Conservation (phyloP, 345 rosid species). For the Citrus mangshanensis region DNA sequence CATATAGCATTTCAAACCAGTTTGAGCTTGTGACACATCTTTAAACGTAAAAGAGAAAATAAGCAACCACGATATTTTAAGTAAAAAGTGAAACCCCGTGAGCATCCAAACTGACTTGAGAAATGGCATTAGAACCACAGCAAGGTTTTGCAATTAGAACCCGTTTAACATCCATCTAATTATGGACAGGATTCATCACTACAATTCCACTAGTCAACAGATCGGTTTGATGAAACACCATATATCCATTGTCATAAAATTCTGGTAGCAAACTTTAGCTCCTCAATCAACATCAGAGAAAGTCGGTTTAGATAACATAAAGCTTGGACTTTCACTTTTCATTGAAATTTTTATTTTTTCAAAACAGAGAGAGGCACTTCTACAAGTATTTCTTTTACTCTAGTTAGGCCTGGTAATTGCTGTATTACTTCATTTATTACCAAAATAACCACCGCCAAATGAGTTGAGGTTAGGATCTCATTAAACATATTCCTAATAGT, state of each 20-base stretch:
- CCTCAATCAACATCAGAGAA: not conserved
- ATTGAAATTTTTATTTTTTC: not conserved
- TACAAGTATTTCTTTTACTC: not conserved
- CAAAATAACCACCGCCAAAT: not conserved
- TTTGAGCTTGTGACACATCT: not conserved
- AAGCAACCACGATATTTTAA: not conserved
- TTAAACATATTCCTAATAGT: not conserved
- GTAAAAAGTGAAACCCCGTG: not conserved
- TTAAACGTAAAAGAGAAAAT: not conserved
- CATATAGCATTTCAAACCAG: not conserved
- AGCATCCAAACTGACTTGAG: not conserved
- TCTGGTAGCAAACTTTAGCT: not conserved
- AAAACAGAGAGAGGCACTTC: not conserved
- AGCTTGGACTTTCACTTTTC: not conserved
- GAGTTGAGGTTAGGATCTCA: not conserved
- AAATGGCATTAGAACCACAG: not conserved
- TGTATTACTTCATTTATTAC: not conserved
- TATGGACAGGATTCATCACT: not conserved
- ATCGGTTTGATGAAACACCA: not conserved
- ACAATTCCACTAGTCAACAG: not conserved
- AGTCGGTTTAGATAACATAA: not conserved
- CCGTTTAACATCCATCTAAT: not conserved
- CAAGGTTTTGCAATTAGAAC: not conserved
- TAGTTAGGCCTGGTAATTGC: not conserved
- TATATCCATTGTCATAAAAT: not conserved